These are phyloP conservation scores for Monosporozyma aerobia DNA, from an alignment of 805 yeast species.

Conservation along the genomic window DNA sequence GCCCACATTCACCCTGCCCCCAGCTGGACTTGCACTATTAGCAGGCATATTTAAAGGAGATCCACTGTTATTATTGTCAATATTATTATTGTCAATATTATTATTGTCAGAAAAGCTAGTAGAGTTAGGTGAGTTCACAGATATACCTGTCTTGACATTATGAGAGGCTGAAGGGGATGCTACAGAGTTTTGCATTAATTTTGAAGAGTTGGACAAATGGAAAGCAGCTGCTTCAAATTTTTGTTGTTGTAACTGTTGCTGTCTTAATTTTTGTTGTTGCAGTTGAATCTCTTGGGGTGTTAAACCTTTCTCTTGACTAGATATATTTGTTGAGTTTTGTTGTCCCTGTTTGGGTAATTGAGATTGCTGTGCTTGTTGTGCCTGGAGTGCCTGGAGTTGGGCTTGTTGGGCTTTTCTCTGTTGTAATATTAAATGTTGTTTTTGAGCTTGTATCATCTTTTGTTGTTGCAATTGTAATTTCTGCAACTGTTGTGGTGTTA, in stretches of 20 bases:
- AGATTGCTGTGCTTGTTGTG: not conserved
- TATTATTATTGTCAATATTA: not conserved
- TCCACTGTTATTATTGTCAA: constrained; percentile 4
- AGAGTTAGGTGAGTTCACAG: constrained; percentile 1
- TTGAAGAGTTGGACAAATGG: constrained; percentile 26
- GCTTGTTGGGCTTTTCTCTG: constrained; percentile 9
- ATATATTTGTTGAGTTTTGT: not conserved
- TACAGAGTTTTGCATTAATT: constrained; percentile 18
- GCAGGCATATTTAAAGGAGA: not conserved
- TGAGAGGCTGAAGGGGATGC: constrained; percentile 1
- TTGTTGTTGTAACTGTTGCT: constrained; percentile 29
- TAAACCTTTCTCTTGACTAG: constrained; percentile 16
- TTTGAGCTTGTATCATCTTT: constrained; percentile 15
- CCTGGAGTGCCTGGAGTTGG: constrained; percentile 3
- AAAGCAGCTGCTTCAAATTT: constrained; percentile 28
- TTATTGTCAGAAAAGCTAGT: not conserved
- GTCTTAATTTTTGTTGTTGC: constrained; percentile 28
- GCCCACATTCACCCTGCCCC: constrained; percentile 20
- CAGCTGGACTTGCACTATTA: constrained; percentile 10
- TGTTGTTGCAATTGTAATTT: constrained; percentile 17
- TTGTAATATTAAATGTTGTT: constrained; percentile 10
- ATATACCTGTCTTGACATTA: not conserved
- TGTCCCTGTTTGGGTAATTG: not conserved
- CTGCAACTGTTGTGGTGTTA: constrained; percentile 19
- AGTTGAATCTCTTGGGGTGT: constrained; percentile 29